Evolutionary conservation across 257 asterid genomes (phyloP).

Genomic region (Cinchona pubescens): DNA sequence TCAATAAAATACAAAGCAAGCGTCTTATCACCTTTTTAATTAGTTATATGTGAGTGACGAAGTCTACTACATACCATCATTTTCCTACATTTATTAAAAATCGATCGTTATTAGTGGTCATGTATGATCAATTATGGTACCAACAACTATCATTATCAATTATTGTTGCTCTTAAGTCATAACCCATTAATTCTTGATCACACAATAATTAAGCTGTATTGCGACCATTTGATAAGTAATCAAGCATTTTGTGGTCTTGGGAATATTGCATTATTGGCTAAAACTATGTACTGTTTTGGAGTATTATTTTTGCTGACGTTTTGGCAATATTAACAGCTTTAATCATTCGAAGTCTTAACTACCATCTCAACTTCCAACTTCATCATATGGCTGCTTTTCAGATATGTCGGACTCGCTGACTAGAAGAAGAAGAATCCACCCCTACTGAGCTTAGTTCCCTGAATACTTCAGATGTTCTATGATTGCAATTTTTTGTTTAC

Average conservation of each 20-base stretch:
- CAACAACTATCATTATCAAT: too few species aligned
- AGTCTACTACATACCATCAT: too few species aligned
- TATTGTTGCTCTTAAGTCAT: not conserved
- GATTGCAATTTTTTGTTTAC: not conserved
- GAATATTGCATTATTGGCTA: conserved; percentile 3
- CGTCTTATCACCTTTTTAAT: too few species aligned
- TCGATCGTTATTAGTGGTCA: too few species aligned
- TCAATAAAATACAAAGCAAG: too few species aligned
- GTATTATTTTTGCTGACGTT: conserved; percentile 6
- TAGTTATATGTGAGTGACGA: too few species aligned
- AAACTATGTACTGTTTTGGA: not conserved
- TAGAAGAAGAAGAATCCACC: not conserved
- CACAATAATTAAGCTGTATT: not conserved
- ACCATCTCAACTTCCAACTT: conserved; percentile 35
- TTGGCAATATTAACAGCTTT: conserved; percentile 12
- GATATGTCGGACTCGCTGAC: conserved; percentile 7
- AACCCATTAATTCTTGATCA: not conserved
- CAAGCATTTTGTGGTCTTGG: not conserved
- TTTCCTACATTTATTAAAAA: too few species aligned
- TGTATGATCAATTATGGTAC: too few species aligned
- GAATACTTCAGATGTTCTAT: not conserved
- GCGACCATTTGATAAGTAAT: conserved; percentile 8
- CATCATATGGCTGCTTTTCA: conserved; percentile 14
- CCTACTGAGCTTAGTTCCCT: too few species aligned
- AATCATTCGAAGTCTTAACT: conserved; percentile 32